Base-by-base conservation (phyloP, 331 rosid genomes). In the Pyrus hybrid region DNA sequence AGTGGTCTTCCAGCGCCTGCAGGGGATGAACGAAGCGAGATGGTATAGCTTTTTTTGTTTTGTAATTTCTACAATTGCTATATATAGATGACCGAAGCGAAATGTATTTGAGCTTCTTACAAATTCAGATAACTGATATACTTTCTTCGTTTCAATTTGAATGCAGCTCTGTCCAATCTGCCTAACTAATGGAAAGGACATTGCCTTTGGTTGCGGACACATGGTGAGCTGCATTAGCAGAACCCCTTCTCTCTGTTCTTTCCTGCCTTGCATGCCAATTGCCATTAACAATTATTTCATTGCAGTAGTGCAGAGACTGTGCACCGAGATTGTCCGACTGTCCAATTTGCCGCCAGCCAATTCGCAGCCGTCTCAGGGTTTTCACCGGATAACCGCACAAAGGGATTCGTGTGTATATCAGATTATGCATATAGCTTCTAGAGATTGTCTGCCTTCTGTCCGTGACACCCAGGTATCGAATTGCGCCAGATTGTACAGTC, bases 151-250 rank as follows among this genome's bases (percentile, higher is more conserved):
- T 80, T 68, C 75, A 43, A 80, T 78, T 75, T 25, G 51, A 65
- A 23, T 73, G 81, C 64, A 93, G 97, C 89, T 16, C 9, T 93
- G 98, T 73, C 91, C 98, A 67, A 79, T 91, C 83, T 93, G 98
- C 80, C 76, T 93, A 72, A 88, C 93, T 58, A 86, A 88, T 70
- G 80, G 67, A 37, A 93, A 54, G 76, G 98, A 93, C 74, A 69
- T 87, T 81, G 98, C 97, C 5, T 91, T 93, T 73, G 85, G 84
- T 32, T 93, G 97, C 76, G 96, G 97, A 8, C 98, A 93, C 88
- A 81, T 89, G 98, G 97, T 93, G 79, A 85, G 90, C 58, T 65
- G 47, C 64, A 26, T 5, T 65, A 26, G 14, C 41, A 21, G 21
- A 51, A 80, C 68, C 20, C 33, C 13, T 53, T 29, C 13, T 10